Conservation (phyloP, 371 early-diverging fungal genomes). For the Ordospora pajunii region DNA sequence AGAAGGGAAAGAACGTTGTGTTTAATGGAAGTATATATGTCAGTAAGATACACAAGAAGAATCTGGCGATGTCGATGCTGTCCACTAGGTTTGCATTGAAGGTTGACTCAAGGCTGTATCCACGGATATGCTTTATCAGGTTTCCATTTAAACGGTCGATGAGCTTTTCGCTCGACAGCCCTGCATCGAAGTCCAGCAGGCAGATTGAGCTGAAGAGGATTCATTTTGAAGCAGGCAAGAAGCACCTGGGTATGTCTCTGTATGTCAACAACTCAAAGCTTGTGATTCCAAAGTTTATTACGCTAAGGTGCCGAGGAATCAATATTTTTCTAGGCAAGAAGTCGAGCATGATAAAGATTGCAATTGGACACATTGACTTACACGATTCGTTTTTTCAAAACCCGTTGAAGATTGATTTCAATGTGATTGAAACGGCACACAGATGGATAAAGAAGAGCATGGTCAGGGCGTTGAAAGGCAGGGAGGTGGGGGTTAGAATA, state of each 20-base stretch:
- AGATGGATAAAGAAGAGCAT: neutral
- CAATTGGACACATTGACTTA: neutral
- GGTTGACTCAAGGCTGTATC: neutral
- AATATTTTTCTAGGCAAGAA: neutral
- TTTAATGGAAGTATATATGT: slow-evolving; percentile 10
- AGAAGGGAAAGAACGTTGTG: neutral
- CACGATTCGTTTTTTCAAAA: neutral
- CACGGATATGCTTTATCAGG: neutral
- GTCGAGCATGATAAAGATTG: neutral
- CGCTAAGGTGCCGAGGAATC: neutral
- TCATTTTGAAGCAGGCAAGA: neutral
- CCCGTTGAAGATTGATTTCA: neutral
- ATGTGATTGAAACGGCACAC: neutral
- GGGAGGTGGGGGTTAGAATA: neutral
- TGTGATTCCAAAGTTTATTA: neutral
- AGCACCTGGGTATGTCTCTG: neutral
- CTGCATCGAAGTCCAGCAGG: neutral
- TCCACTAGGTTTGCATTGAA: neutral
- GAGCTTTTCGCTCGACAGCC: neutral
- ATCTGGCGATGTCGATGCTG: neutral
- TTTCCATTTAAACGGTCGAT: neutral
- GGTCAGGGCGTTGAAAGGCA: neutral
- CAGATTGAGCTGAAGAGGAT: neutral
- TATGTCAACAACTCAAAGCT: neutral
- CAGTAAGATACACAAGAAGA: neutral